Base-by-base conservation (phyloP, 2,329 filamentous ascomycete genomes). In the Metarhizium brunneum region DNA sequence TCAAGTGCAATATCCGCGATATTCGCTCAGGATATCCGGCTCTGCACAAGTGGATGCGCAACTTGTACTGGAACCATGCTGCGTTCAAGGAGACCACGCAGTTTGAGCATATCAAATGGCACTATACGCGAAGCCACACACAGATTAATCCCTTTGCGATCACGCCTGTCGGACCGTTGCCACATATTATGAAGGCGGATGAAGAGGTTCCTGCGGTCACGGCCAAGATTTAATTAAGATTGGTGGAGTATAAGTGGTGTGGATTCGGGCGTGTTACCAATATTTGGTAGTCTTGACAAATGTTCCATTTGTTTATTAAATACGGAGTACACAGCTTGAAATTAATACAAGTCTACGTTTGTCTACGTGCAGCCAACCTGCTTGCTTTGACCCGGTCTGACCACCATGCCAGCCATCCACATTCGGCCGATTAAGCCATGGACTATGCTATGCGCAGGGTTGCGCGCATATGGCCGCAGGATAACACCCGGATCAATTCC, bases 51-150 rank as follows among this genome's bases (percentile, higher is more conserved):
- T 96, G 92, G 91, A 71, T 96, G 73, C 80, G 88, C 55, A 80
- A 86, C 65, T 73, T 95, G 63, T 96, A 96, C 75, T 96, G 91
- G 91, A 86, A 86, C 62, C 69, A 84, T 29, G 77, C 84, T 0
- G 90, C 90, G 2, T 96, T 95, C 74, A 76, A 76, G 60, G 82
- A 88, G 53, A 94, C 91, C 58, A 95, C 92, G 25, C 82, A 96
- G 70, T 96, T 95, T 69, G 83, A 95, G 70, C 94, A 99, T 73
- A 97, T 97, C 76, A 96, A 95, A 82, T 87, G 76, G 69, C 83
- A 86, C 68, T 83, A 82, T 68, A 83, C 81, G 58, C 74, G 77
- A 63, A 83, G 79, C 61, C 81, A 84, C 64, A 77, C 76, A 10
- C 79, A 87, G 73, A 86, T 87, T 67, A 87, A 87, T 70, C 84